Evolutionary conservation across 805 yeast genomes (phyloP), one percentile per base, ranked within the genome.

Genomic region (Zygosaccharomyces siamensis): DNA sequence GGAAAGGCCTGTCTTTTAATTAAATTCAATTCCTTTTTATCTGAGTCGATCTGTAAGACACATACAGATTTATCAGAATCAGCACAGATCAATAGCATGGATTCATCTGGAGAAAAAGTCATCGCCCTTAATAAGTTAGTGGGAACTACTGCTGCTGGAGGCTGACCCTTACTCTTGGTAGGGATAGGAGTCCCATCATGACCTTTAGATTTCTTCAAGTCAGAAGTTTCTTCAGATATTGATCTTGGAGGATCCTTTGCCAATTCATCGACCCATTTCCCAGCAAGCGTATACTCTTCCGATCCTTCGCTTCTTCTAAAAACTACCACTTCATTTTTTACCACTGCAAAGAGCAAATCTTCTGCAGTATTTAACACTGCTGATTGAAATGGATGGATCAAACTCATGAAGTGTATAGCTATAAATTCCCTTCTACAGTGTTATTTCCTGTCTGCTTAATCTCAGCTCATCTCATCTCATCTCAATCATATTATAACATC

Each of bases 61-160:
- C 86, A 72, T 14, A 82, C 83, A 2, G 95, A 81, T 67, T 92
- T 93, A 62, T 86, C 95, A 49, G 84, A 84, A 62, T 88, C 96
- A 2, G 95, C 83, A 39, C 87, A 81, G 1, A 81, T 85, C 23
- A 86, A 72, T 32, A 90, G 63, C 57, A 74, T 72, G 37, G 72
- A 64, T 40, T 81, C 85, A 55, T 77, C 71, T 21, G 78, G 68
- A 7, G 81, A 70, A 45, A 88, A 61, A 6, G 69, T 66, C 53
- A 90, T 64, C 11, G 37, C 23, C 37, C 37, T 33, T 18, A 33
- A 16, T 11, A 33, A 33, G 21, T 33, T 33, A 14, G 37, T 33
- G 21, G 37, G 37, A 1, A 33, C 37, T 14, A 33, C 7, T 4
- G 71, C 60, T 41, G 70, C 68, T 47, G 81, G 83, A 12, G 83